phyloP scores from a whole-genome alignment of 306 rosid species.

The Lablab purpureus region DNA sequence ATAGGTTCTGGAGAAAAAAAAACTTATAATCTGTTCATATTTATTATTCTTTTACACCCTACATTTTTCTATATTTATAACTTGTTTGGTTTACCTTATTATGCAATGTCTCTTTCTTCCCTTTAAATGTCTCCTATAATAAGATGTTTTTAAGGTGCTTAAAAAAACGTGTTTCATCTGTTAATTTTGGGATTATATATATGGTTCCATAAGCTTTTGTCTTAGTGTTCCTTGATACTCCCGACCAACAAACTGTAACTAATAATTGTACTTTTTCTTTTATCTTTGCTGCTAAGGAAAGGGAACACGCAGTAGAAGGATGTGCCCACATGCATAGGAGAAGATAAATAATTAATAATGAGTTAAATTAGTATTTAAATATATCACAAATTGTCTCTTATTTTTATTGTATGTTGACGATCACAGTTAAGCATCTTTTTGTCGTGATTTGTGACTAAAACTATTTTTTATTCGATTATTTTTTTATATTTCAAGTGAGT shows the following conservation, averaged over 20 bases:
- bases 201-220: conserved; percentile 2
- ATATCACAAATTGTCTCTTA: background rate
- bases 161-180: background rate
- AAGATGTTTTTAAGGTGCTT: background rate
- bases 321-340: background rate
- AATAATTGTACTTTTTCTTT: conserved; percentile 19
- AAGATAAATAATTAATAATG: background rate
- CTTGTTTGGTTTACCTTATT: background rate
- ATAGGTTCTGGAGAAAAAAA: too few relatives aligned
- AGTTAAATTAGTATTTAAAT: background rate
- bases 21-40: background rate
- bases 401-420: background rate
- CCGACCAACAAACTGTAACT: conserved; percentile 20
- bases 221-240: background rate
- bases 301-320: conserved; percentile 13
- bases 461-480: background rate
- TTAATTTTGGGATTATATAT: background rate
- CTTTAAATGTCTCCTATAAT: background rate
- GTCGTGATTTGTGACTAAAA: too few relatives aligned
- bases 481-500: background rate
- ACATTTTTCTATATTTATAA: background rate
- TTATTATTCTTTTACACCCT: background rate
- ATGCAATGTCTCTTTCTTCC: background rate
- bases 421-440: background rate
- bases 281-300: conserved; percentile 35